Base-by-base conservation (phyloP, 306 rosid genomes). In the Glycine latifolia region DNA sequence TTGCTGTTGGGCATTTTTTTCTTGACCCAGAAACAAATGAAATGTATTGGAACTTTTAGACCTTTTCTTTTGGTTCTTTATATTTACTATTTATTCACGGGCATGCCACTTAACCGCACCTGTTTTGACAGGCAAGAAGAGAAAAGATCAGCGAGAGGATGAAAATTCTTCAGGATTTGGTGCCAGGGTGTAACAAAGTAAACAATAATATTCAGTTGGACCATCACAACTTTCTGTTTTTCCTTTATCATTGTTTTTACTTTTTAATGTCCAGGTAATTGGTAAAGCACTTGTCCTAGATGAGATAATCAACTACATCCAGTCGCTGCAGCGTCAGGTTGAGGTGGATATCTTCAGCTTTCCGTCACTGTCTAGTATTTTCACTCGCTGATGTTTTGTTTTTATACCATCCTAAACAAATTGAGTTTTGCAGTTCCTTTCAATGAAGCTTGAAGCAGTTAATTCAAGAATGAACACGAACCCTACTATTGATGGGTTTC, bases 241-340 rank as follows among this genome's bases (percentile, higher is more conserved):
- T 8, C 67, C n/a, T 20, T 71, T 16, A 6, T 50, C 54, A 49
- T 33, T 8, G 48, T 46, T 44, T 31, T 59, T 65, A 9, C 59
- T 66, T 49, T 33, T 37, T 14, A 14, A 79, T 73, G 58, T 50
- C 20, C 77, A 94, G 98, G 92, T 94, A 74, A 92, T 90, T 81
- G 98, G 98, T 72, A 92, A 94, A 84, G 97, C 98, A 66, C 90
- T 92, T 13, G 97, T 94, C 54, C 93, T 94, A 47, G 98, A 94
- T 60, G 97, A 94, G 90, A 94, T 94, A 67, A 94, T 94, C 68
- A 94, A 94, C 86, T 94, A 94, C 82, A 85, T 92, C 70, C 94
- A 94, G 76, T 94, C 98, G 0, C 84, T 94, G 84, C 97, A 92
- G 85, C 89, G 15, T 52, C 98, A 94, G 81, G 97, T 94, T 61